Percentiles rank a stretch among this genome's conserved stretches.
Conservation (phyloP, 1,284 basidiomycete species). For the Grifola frondosa region DNA sequence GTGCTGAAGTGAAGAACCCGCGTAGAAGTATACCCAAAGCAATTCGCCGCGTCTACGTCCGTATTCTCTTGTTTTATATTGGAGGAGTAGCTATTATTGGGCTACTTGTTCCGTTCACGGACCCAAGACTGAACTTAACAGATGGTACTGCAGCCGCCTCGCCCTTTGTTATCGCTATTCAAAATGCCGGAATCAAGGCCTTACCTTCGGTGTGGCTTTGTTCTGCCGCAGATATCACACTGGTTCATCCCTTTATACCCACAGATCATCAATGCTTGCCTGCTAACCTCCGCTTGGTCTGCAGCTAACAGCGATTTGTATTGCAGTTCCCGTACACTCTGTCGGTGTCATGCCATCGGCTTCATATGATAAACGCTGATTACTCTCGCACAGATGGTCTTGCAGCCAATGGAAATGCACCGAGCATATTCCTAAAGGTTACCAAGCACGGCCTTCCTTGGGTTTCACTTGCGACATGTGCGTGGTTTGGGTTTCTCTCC, state of each 20-base stretch:
- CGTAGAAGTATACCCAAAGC: slow-evolving; percentile 39
- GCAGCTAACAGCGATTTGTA: slow-evolving; percentile 85
- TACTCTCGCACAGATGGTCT: slow-evolving; percentile 61
- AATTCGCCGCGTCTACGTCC: slow-evolving; percentile 53
- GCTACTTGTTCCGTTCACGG: slow-evolving; percentile 71
- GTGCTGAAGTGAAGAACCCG: slow-evolving; percentile 31
- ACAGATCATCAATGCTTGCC: slow-evolving; percentile 82
- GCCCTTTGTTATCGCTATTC: slow-evolving; percentile 84
- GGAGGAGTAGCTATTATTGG: slow-evolving; percentile 59
- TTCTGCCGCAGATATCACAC: background rate
- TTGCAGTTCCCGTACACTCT: slow-evolving; percentile 77
- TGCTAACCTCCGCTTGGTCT: slow-evolving; percentile 85
- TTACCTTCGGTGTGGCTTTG: slow-evolving; percentile 45
- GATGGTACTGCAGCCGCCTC: slow-evolving; percentile 66
- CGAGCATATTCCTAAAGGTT: slow-evolving; percentile 68
- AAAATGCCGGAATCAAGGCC: slow-evolving; percentile 70
- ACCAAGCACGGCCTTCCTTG: slow-evolving; percentile 76
- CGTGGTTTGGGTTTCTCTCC: slow-evolving; percentile 70
- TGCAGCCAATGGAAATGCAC: slow-evolving; percentile 74
- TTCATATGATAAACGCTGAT: background rate
- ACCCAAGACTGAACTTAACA: slow-evolving; percentile 53
- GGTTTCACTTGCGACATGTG: slow-evolving; percentile 65
- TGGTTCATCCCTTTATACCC: background rate
- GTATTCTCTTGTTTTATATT: slow-evolving; percentile 41
- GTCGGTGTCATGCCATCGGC: slow-evolving; percentile 41